Evolutionary conservation across 2,329 filamentous ascomycete genomes (phyloP), one percentile per base, ranked within the genome.

Genomic region (Exutisphaerella laricina): DNA sequence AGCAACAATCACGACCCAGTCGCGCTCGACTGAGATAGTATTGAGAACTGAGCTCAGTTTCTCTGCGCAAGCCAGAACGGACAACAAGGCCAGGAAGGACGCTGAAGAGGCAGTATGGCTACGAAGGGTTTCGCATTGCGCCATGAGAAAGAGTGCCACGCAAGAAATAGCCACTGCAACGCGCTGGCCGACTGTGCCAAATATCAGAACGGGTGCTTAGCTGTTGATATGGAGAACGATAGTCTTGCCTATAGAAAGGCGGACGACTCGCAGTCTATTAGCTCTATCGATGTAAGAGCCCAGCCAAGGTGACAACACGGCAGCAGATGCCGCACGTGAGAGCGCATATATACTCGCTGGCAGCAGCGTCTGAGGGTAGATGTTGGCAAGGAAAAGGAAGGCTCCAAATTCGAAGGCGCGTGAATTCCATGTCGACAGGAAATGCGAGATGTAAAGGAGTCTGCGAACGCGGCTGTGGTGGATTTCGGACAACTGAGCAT

Each of bases 341-440:
- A 87, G 64, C 0, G 83, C 83, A 56, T 87, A 88, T n/a, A 82
- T 65, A 0, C 82, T 85, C 43, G 81, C 72, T 25, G 78, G 82
- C 16, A 84, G 69, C 16, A 88, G 66, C 0, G 81, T 85, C 1
- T 69, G 54, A 0, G 70, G 70, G 36, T 66, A 72, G 22, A 71
- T 66, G 3, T 58, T 50, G 2, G 69, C 68, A 1, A 74, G 60
- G 52, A 72, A 74, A 9, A 74, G 61, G 9, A 73, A 66, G n/a
- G 70, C 66, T 23, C 67, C 70, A 46, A 74, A 73, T 50, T 74
- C 71, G 53, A 73, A 73, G 1, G 64, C 58, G 14, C 71, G 63
- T 1, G 68, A 66, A 47, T 73, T 74, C 71, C 71, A 74, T 4
- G 70, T 66, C 0, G 70, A 72, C 2, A 73, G 63, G 23, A 66